These are phyloP conservation scores for Discostella stelligeroides DNA, from an alignment of 108 stramenopile species.

Conservation along the genomic window DNA sequence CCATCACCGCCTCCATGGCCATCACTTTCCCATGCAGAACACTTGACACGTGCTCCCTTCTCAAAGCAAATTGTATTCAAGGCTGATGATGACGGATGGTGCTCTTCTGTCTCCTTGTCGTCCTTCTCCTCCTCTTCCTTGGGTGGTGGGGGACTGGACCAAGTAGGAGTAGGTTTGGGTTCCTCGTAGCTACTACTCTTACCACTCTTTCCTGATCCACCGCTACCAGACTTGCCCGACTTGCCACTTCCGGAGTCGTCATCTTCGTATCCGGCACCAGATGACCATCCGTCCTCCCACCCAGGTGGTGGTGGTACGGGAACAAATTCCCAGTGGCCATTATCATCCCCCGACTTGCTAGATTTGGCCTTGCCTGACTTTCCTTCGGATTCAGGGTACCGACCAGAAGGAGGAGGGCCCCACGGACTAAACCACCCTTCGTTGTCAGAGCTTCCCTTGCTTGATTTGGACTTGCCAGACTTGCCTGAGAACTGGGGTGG, in stretches of 20 bases:
- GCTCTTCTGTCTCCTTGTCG: background rate
- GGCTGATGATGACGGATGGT: no score
- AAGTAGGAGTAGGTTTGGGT: background rate
- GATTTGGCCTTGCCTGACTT: background rate
- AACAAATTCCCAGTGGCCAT: background rate
- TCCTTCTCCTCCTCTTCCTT: background rate
- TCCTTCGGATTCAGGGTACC: background rate
- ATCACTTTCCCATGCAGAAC: conserved; percentile 13
- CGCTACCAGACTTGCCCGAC: background rate
- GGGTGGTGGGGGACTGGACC: background rate
- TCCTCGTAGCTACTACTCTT: background rate
- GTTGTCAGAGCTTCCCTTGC: no score
- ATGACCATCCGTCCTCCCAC: background rate
- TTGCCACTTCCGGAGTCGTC: background rate
- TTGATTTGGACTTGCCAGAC: background rate
- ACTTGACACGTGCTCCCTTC: conserved; percentile 5
- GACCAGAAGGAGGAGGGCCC: no score
- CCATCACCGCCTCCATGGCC: conserved; percentile 15
- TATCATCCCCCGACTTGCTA: background rate
- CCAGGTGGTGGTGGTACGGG: background rate
- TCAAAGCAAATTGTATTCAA: conserved; percentile 13
- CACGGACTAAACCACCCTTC: no score
- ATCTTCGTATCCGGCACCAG: no score
- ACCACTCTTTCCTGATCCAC: conserved; percentile 1
- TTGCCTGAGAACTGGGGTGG: background rate